Evolutionary conservation across 164 flowering plant species (phyloP).

Genomic region (Vitis cinerea): DNA sequence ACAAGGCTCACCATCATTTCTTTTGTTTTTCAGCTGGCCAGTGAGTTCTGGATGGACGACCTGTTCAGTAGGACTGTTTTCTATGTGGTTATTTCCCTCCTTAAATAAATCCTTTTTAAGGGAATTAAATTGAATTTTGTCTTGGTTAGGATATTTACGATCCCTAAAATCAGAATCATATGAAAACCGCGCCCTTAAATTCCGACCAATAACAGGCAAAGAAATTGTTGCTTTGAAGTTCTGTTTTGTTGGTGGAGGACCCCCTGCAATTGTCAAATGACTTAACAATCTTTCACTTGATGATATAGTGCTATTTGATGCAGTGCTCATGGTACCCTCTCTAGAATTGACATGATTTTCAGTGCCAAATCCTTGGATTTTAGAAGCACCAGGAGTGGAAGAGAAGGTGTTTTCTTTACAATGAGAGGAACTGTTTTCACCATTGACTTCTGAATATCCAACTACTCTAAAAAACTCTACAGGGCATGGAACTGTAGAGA

Average conservation of each 20-base stretch:
- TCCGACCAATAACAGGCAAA: slow-evolving; percentile 76
- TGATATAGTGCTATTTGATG: slow-evolving; percentile 14
- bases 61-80: slow-evolving; percentile 9
- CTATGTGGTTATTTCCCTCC: slow-evolving; percentile 15
- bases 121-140: slow-evolving; percentile 10
- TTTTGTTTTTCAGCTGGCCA: slow-evolving; percentile 13
- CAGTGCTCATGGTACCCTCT: slow-evolving; percentile 10
- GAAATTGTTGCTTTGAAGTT: slow-evolving; percentile 77
- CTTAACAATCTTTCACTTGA: slow-evolving; percentile 18
- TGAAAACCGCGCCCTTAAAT: slow-evolving; percentile 57
- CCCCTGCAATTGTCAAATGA: slow-evolving; percentile 84
- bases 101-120: slow-evolving; percentile 6
- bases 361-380: slow-evolving; percentile 14
- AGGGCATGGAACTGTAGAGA: slow-evolving; percentile 61
- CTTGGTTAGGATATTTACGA: slow-evolving; percentile 9
- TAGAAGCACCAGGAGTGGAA: background rate
- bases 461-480: slow-evolving; percentile 62
- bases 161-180: slow-evolving; percentile 29
- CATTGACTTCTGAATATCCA: slow-evolving; percentile 48
- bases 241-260: slow-evolving; percentile 87
- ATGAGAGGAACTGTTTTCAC: slow-evolving; percentile 14
- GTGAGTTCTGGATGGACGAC: slow-evolving; percentile 17
- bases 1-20: slow-evolving; percentile 15
- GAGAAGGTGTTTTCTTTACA: too few species aligned
- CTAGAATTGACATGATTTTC: slow-evolving; percentile 16